Conservation (phyloP, 805 yeast species). For the Wickerhamomyces silvicola region DNA sequence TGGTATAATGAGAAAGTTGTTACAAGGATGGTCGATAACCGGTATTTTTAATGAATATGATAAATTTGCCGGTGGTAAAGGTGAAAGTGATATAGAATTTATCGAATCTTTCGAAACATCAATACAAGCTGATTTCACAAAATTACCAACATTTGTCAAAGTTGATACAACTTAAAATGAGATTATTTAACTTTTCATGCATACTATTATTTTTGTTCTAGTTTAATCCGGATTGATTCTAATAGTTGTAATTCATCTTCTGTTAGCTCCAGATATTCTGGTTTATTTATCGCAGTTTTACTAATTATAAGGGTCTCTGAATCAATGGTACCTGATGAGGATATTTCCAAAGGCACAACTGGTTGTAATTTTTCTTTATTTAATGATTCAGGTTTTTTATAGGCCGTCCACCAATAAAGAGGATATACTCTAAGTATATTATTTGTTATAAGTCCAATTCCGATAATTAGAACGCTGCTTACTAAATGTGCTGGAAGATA, state of each 20-base stretch:
- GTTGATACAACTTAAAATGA: constrained; percentile 1
- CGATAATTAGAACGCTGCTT: constrained; percentile 39
- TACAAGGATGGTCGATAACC: constrained; percentile 91
- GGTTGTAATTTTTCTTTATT: constrained; percentile 3
- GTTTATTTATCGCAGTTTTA: neutral
- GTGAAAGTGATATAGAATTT: constrained; percentile 85
- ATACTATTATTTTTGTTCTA: neutral
- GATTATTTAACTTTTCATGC: neutral
- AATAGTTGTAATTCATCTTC: constrained; percentile 4
- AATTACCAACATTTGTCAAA: constrained; percentile 60
- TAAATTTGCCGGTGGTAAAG: constrained; percentile 88
- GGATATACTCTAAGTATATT: constrained; percentile 52
- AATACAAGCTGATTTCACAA: constrained; percentile 38
- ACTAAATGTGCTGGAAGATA: constrained; percentile 50
- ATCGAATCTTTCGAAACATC: constrained; percentile 76
- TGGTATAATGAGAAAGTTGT: constrained; percentile 78
- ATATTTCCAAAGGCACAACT: no score
- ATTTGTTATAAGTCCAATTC: constrained; percentile 46
- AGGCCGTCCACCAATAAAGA: constrained; percentile 47
- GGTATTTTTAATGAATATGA: constrained; percentile 93
- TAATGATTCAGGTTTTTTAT: constrained; percentile 4
- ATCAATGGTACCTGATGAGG: no score
- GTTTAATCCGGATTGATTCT: constrained; percentile 1
- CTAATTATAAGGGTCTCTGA: neutral
- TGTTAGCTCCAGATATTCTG: constrained; percentile 3